These are phyloP conservation scores for Musa troglodytarum DNA, from an alignment of 176 grass and related monocot species.

Conservation along the genomic window DNA sequence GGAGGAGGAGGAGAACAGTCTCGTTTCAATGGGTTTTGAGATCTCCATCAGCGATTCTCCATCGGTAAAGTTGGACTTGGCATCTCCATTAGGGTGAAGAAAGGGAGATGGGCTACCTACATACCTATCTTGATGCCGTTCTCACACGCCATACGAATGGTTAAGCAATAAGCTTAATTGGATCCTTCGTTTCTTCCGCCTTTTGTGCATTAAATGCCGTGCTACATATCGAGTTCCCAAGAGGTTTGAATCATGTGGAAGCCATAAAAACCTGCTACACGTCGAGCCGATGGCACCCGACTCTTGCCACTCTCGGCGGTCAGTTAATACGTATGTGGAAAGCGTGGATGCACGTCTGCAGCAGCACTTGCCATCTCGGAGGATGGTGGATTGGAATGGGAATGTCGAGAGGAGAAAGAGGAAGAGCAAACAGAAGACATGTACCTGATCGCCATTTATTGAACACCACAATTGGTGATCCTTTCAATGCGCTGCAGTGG, in stretches of 20 bases:
- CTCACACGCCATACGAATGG: not conserved
- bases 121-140: not conserved
- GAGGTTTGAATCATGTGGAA: not conserved
- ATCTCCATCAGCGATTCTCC: conserved; percentile 7
- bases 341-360: not conserved
- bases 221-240: too few relatives aligned
- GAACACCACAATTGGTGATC: not conserved
- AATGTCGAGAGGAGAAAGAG: not conserved
- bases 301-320: not conserved
- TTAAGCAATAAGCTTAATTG: too few relatives aligned
- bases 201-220: too few relatives aligned
- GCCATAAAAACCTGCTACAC: not conserved
- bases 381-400: not conserved
- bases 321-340: not conserved
- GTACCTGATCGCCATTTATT: not conserved
- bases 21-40: not conserved
- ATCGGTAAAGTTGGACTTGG: conserved; percentile 3
- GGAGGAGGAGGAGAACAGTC: not conserved
- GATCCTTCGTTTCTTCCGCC: too few relatives aligned
- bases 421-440: not conserved
- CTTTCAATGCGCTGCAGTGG: not conserved
- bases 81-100: conserved; percentile 5
- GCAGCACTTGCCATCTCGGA: not conserved
- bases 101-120: conserved; percentile 1
- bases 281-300: not conserved